A percentile compares a stretch with the other conserved stretches of the same genome.
Conservation (phyloP, 768 basidiomycete genomes). For the Xanthoconium stramineum region DNA sequence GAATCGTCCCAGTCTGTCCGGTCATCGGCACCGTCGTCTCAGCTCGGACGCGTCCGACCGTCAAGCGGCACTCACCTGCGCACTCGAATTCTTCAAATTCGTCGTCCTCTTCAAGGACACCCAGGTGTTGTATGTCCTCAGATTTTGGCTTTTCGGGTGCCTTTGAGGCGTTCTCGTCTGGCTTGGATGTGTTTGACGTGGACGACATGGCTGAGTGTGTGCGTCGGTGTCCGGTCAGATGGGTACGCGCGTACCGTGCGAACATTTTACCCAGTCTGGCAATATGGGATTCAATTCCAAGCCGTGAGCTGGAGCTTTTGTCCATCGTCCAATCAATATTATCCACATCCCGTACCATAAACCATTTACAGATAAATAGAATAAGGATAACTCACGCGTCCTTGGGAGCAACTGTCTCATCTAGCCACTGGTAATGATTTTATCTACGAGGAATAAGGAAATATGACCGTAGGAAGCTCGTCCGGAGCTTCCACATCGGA, state of each 20-base stretch:
- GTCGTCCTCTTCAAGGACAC: slow-evolving; percentile 95
- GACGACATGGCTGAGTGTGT: slow-evolving; percentile 35
- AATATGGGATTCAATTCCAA: neutral
- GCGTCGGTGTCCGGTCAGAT: neutral
- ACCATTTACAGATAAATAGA: slow-evolving; percentile 28
- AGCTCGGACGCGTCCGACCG: neutral
- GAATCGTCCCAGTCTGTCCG: slow-evolving; percentile 81
- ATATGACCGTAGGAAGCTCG: slow-evolving; percentile 21
- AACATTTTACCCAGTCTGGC: neutral
- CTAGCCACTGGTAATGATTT: slow-evolving; percentile 4
- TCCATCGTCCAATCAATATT: neutral
- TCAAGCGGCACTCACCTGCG: slow-evolving; percentile 52
- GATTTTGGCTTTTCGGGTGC: slow-evolving; percentile 38
- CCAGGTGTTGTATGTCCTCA: slow-evolving; percentile 60
- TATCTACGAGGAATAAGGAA: slow-evolving; percentile 17
- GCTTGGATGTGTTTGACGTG: slow-evolving; percentile 48
- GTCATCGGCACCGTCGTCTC: neutral
- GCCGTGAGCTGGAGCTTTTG: too few species aligned
- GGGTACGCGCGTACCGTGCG: slow-evolving; percentile 24
- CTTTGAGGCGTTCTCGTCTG: slow-evolving; percentile 28
- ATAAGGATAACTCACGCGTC: slow-evolving; percentile 30
- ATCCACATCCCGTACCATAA: slow-evolving; percentile 2
- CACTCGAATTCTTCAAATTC: slow-evolving; percentile 93
- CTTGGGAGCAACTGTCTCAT: slow-evolving; percentile 4
- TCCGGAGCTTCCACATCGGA: slow-evolving; percentile 23